Base-by-base conservation (phyloP, 192 early-diverging fungal genomes). In the Backusella parvicylindrica region DNA sequence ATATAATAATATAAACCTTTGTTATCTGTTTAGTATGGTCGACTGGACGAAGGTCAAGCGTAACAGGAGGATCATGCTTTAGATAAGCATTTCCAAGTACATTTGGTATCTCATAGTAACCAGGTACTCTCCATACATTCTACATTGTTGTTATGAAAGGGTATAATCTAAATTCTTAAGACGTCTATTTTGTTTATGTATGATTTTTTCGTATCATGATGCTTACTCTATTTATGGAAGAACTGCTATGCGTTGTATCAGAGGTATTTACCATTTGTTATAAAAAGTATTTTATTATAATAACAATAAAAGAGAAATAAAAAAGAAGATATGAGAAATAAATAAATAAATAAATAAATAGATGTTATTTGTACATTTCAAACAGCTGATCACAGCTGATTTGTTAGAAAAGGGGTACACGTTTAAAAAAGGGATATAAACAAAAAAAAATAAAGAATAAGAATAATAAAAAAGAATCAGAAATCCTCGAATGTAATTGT, bases 101-200 rank as follows among this genome's bases (percentile, higher is more conserved):
- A 56, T 81, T 72, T 33, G 79, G 79, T 31, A 81, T 77, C 49
- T 81, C 75, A 64, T 73, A 81, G 43, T 71, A 71, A n/a, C 79
- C 79, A 77, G 79, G 79, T 18, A 72, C 38, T 63, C 79, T 65
- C 79, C 79, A 81, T 31, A 77, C 63, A 35, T 71, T 75, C 26
- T 73, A 72, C 68, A 73, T 68, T 47, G 1, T 38, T 30, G n/a
- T n/a, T n/a, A n/a, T 38, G 21, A 40, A 33, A 63, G 9, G n/a
- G 41, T 53, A 53, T 53, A 60, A 26, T 60, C 11, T 60, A 47
- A 47, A 47, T 60, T 26, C 26, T 26, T 60, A 28, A 60, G 21
- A 60, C 3, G 26, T 12, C 21, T 56, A 0, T 11, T 26, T 9
- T 56, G 6, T 56, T 26, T 28, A 56, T 28, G 2, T 13, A 12